Conservation (phyloP, 139 green algal species). For the Chlamydomonas sp. region DNA sequence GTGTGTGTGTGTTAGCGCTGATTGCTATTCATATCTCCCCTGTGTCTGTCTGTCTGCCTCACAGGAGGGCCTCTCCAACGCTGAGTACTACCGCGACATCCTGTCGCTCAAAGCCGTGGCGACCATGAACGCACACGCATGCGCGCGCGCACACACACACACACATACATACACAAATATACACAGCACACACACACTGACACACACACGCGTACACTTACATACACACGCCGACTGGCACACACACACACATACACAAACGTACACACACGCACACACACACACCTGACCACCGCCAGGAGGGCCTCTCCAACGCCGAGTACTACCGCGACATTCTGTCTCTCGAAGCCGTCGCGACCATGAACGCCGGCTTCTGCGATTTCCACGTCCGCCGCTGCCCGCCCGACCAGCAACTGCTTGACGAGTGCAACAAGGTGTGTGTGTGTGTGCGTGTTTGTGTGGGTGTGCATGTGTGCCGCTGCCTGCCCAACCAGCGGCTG, state of each 20-base stretch:
- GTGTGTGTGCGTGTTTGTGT: too few species aligned
- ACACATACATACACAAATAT: not conserved
- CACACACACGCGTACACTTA: not conserved
- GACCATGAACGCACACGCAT: conserved; percentile 55
- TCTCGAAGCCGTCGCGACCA: not conserved
- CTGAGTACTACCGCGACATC: conserved; percentile 53
- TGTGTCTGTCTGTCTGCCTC: not conserved
- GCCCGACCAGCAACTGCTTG: not conserved
- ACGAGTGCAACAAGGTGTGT: not conserved
- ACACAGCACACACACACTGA: conserved; percentile 4
- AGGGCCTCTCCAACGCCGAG: not conserved
- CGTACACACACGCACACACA: not conserved
- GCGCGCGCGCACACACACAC: not conserved
- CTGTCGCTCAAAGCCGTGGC: conserved; percentile 58
- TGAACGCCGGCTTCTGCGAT: not conserved
- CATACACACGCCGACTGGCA: conserved; percentile 1
- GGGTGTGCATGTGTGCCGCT: too few species aligned
- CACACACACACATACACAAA: conserved; percentile 15
- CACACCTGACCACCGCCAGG: too few species aligned
- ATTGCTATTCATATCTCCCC: not conserved
- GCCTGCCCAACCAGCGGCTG: too few species aligned
- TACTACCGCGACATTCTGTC: not conserved
- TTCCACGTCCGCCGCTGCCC: not conserved
- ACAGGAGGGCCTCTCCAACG: not conserved
- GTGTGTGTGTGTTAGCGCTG: not conserved